These are phyloP conservation scores for Neurospora cerealis DNA, from an alignment of 495 filamentous ascomycete species.

Conservation along the genomic window DNA sequence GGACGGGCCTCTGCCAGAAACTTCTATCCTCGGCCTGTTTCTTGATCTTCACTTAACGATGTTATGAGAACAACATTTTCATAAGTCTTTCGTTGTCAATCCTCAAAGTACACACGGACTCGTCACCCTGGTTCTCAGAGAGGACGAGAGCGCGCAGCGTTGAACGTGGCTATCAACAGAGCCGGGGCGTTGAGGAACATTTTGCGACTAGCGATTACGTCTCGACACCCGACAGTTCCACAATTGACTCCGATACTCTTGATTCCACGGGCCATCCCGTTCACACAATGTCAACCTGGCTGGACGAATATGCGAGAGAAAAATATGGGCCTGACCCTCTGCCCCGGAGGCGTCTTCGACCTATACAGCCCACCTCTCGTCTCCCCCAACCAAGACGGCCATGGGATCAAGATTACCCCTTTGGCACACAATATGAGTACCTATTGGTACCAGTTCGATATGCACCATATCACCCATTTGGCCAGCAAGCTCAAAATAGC, in stretches of 20 bases:
- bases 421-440: background rate
- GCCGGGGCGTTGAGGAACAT: background rate
- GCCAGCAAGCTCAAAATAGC: background rate
- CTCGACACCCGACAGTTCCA: too few species aligned
- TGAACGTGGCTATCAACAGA: background rate
- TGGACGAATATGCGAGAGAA: background rate
- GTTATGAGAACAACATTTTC: too few species aligned
- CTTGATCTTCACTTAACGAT: background rate
- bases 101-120: background rate
- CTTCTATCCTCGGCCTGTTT: background rate
- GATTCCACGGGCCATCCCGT: background rate
- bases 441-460: background rate
- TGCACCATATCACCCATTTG: background rate
- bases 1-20: background rate
- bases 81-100: too few species aligned
- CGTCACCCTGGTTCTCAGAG: rapidly evolving
- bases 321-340: background rate
- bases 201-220: background rate
- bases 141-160: background rate
- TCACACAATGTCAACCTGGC: background rate
- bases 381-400: background rate
- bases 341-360: background rate
- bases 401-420: background rate
- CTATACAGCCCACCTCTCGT: background rate
- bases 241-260: background rate